phyloP scores from a whole-genome alignment of 2,329 filamentous ascomycete genomes.

The Seiridium unicorne region DNA sequence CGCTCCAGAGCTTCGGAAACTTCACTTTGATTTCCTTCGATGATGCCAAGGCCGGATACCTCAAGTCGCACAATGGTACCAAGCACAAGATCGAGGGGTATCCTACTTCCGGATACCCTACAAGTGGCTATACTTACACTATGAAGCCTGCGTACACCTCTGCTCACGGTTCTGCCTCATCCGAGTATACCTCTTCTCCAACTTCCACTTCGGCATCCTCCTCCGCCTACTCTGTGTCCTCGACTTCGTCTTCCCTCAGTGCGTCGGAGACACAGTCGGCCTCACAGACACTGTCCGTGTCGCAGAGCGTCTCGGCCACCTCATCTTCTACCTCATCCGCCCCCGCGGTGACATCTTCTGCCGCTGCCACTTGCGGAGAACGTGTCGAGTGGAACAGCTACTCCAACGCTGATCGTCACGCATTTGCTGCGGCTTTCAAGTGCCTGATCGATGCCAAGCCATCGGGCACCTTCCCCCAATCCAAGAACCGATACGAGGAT shows the following conservation, averaged over 20 bases:
- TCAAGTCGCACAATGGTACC: background rate
- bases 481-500: background rate
- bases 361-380: slow-evolving; percentile 13
- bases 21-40: background rate
- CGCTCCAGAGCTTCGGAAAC: background rate
- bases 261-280: background rate
- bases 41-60: background rate
- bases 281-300: background rate
- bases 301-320: background rate
- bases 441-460: background rate
- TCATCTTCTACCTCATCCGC: background rate
- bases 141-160: background rate
- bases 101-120: background rate
- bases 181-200: background rate
- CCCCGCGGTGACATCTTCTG: background rate
- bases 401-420: background rate
- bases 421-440: background rate
- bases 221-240: background rate
- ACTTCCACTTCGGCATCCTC: background rate
- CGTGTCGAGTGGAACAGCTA: background rate
- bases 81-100: background rate
- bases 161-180: background rate
- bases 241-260: background rate
- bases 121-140: background rate
- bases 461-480: background rate